Conservation (phyloP, 176 grass and related monocot genomes). For the Thalia dealbata region DNA sequence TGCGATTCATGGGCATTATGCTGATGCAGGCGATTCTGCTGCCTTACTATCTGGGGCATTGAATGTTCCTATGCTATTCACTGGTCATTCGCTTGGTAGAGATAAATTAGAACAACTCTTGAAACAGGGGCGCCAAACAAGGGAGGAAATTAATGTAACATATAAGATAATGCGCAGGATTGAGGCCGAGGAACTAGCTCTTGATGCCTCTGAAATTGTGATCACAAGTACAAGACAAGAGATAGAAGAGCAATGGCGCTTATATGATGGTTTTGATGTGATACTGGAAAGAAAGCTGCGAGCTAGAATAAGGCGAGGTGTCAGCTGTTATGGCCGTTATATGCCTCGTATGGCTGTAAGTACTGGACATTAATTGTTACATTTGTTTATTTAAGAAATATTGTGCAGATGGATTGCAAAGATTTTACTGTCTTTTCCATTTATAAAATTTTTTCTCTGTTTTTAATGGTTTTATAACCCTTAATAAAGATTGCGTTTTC, state of each 20-base stretch:
- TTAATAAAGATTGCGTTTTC: background rate
- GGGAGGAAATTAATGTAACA: constrained; percentile 67
- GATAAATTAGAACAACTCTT: constrained; percentile 72
- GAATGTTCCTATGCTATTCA: constrained; percentile 66
- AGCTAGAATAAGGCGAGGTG: constrained; percentile 48
- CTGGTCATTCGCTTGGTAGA: constrained; percentile 69
- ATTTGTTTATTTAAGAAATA: background rate
- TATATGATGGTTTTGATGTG: constrained; percentile 80
- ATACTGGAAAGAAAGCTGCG: constrained; percentile 52
- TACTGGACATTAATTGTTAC: constrained; percentile 3
- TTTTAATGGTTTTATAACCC: background rate
- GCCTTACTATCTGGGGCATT: constrained; percentile 55
- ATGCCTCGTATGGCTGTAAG: constrained; percentile 85
- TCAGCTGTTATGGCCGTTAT: constrained; percentile 59
- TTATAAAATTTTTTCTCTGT: background rate
- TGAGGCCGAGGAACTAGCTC: constrained; percentile 58
- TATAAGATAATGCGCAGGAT: constrained; percentile 87
- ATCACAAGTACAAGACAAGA: constrained; percentile 72
- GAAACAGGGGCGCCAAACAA: constrained; percentile 69
- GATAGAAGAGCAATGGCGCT: constrained; percentile 67
- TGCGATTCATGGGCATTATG: constrained; percentile 73
- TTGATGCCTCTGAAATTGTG: constrained; percentile 71
- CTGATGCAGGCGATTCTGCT: constrained; percentile 57
- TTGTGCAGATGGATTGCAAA: background rate
- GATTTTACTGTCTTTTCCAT: background rate